These are phyloP conservation scores for Metschnikowia picachoensis DNA, from an alignment of 805 yeast species.

Conservation along the genomic window DNA sequence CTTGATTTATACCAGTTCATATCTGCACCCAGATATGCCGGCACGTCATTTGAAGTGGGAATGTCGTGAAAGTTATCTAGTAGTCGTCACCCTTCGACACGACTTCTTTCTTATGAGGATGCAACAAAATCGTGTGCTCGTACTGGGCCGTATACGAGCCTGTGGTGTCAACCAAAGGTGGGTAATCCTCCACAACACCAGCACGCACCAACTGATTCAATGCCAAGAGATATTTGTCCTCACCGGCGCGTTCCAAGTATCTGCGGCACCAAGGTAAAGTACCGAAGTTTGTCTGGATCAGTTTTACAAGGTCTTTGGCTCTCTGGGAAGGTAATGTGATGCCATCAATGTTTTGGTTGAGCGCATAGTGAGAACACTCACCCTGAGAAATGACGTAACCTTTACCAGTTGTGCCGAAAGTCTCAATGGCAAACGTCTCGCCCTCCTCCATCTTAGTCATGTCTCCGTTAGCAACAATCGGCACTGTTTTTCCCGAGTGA, in stretches of 20 bases:
- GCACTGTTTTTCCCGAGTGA: conserved; percentile 95
- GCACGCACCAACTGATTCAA: conserved; percentile 78
- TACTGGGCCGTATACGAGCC: conserved; percentile 95
- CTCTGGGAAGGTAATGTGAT: conserved; percentile 51
- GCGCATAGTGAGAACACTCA: conserved; percentile 92
- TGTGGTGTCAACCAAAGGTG: conserved; percentile 78
- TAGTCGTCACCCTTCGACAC: conserved; percentile 95
- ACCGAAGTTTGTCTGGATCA: conserved; percentile 81
- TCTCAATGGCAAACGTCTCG: conserved; percentile 95
- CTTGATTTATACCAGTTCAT: no score
- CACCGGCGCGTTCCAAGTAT: conserved; percentile 86
- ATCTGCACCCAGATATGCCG: no score
- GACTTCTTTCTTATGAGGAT: conserved; percentile 90
- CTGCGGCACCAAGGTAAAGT: conserved; percentile 96
- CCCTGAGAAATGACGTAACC: conserved; percentile 86
- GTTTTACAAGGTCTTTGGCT: conserved; percentile 64
- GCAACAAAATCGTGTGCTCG: conserved; percentile 89
- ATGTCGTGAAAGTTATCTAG: conserved; percentile 25
- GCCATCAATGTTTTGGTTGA: conserved; percentile 43
- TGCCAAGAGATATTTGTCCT: conserved; percentile 86
- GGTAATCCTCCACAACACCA: conserved; percentile 90
- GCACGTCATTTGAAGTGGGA: no score
- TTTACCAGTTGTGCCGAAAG: conserved; percentile 95
- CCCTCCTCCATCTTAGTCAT: conserved; percentile 98
- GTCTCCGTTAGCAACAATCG: conserved; percentile 91